phyloP scores from a whole-genome alignment of 2,329 filamentous ascomycete genomes.

The Delphinella strobiligena region DNA sequence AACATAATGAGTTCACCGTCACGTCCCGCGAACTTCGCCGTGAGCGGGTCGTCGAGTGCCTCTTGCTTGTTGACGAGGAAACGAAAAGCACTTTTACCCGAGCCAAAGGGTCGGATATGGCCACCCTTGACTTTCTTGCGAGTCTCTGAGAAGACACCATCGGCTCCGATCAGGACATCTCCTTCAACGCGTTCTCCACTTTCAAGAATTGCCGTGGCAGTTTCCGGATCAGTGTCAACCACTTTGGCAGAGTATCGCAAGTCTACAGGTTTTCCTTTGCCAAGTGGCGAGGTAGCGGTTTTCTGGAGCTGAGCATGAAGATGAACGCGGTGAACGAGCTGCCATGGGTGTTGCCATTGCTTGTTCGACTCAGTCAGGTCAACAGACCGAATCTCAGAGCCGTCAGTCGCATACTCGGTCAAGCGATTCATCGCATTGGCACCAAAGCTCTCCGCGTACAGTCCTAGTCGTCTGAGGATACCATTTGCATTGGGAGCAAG shows the following conservation, averaged over 20 bases:
- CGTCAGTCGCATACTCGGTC: conserved; percentile 27
- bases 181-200: conserved; percentile 32
- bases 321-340: conserved; percentile 40
- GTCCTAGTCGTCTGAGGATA: conserved; percentile 36
- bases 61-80: conserved; percentile 38
- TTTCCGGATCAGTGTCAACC: conserved; percentile 29
- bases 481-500: conserved; percentile 50
- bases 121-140: conserved; percentile 19
- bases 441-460: conserved; percentile 28
- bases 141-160: conserved; percentile 35
- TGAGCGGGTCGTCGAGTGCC: conserved; percentile 26
- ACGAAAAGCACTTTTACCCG: conserved; percentile 43
- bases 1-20: conserved; percentile 29
- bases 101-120: conserved; percentile 28
- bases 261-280: conserved; percentile 23
- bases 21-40: conserved; percentile 24
- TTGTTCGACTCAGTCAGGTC: conserved; percentile 26
- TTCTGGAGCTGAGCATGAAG: conserved; percentile 42
- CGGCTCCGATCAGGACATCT: conserved; percentile 43
- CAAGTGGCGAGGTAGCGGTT: conserved; percentile 28
- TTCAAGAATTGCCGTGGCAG: conserved; percentile 32
- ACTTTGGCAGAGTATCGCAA: conserved; percentile 33
- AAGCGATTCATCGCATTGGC: conserved; percentile 24
- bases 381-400: conserved; percentile 24
- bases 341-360: conserved; percentile 42